Evolutionary conservation across 2,329 filamentous ascomycete species (phyloP), one percentile per base, ranked within the genome.

Genomic region (Clonostachys sp.): DNA sequence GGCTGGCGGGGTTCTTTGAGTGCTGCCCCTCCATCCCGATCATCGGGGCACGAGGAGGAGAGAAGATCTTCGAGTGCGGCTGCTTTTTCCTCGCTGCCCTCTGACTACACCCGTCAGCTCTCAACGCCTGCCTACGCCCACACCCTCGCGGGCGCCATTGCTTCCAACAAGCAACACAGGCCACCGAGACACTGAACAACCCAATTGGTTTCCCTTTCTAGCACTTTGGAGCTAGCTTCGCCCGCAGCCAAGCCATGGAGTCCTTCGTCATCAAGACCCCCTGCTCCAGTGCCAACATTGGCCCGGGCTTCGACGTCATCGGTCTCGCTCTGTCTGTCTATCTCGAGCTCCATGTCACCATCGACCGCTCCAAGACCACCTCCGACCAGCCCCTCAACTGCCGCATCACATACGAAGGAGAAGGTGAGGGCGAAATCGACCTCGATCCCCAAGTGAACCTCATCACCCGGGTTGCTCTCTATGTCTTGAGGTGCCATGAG

Each of bases 271-370:
- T 91, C 75, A 83, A 80, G 71, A 89, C 90, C 52, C 92, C 92
- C 55, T 95, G 89, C 73, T 97, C 92, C 51, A 96, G 91, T 52
- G 92, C 92, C 72, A 97, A 97, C 75, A 96, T 97, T 63, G 92
- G 90, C 57, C 92, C 92, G 44, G 92, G 92, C 50, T 99, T 97
- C 77, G 92, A 99, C 75, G 92, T 96, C 59, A 96, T 97, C 65
- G 90, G 94, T 57, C 85, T 99, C 52, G 92, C 92, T 9, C 79
- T 99, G 56, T 95, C 91, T 55, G 84, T 96, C 67, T 95, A 92
- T 73, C 87, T 99, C 54, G 91, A 96, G 73, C 76, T 97, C 48
- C 80, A 84, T 53, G 87, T 97, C 65, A 89, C 84, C 53, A 77
- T 95, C 61, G 81, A 87, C 66, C 74, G 81, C 50, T 68, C 74